phyloP scores from a whole-genome alignment of 306 rosid species.

The Acacia acuminata region DNA sequence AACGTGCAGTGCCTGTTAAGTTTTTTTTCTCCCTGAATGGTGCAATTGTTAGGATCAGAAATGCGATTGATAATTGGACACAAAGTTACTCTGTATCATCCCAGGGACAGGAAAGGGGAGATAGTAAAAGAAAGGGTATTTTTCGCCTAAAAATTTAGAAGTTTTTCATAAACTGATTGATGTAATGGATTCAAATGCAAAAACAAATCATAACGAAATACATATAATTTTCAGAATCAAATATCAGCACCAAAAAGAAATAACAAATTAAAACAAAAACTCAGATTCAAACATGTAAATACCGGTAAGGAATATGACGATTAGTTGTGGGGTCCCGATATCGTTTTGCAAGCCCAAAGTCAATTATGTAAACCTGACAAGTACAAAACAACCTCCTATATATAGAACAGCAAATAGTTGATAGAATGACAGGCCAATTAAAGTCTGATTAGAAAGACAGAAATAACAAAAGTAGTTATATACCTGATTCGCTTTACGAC shows the following conservation, averaged over 20 bases:
- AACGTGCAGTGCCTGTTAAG: slow-evolving; percentile 94
- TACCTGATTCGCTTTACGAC: slow-evolving; percentile 97
- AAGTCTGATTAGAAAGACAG: neutral
- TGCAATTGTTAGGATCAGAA: slow-evolving; percentile 21
- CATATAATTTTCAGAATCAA: slow-evolving; percentile 5
- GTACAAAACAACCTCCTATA: slow-evolving; percentile 17
- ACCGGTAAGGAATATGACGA: slow-evolving; percentile 95
- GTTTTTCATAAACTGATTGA: neutral
- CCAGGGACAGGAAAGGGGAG: neutral
- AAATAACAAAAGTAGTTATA: slow-evolving; percentile 34
- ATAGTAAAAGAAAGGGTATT: neutral
- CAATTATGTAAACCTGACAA: slow-evolving; percentile 86
- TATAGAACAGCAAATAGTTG: slow-evolving; percentile 2
- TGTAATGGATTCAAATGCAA: neutral
- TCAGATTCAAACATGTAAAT: neutral
- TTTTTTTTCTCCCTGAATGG: slow-evolving; percentile 83
- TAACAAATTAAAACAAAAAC: neutral
- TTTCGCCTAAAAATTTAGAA: neutral
- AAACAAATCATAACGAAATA: slow-evolving; percentile 10
- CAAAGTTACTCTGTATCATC: neutral
- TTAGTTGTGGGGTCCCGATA: slow-evolving; percentile 83
- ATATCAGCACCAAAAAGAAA: neutral
- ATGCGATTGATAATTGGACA: neutral
- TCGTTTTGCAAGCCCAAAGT: slow-evolving; percentile 96
- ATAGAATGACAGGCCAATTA: slow-evolving; percentile 3